Conservation (phyloP, 2,329 filamentous ascomycete genomes). For the Colletotrichum sp. region DNA sequence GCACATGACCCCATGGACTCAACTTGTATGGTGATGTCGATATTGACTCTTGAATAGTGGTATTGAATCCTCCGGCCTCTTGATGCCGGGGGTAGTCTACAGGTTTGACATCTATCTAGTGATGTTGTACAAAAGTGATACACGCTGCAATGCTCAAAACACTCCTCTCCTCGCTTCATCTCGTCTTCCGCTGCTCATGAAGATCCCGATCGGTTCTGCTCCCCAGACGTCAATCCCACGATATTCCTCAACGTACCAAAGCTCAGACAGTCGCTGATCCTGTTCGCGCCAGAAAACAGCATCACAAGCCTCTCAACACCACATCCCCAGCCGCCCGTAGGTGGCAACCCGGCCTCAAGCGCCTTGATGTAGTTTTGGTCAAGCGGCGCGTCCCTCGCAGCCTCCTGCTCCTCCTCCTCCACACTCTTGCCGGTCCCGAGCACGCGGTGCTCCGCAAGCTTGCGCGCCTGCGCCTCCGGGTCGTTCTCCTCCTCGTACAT, state of each 20-base stretch:
- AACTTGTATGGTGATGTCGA: not conserved
- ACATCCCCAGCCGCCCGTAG: conserved; percentile 96
- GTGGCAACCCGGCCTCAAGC: conserved; percentile 88
- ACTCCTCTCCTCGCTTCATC: not conserved
- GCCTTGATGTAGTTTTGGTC: conserved; percentile 87
- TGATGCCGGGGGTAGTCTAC: not conserved
- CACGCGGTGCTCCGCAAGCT: conserved; percentile 68
- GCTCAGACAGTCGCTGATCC: conserved; percentile 84
- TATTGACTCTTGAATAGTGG: not conserved
- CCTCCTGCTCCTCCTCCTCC: conserved; percentile 31
- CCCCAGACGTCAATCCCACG: conserved; percentile 51
- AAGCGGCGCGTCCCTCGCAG: conserved; percentile 48
- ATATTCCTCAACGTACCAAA: conserved; percentile 85
- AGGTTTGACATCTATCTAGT: not conserved
- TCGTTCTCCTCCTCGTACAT: conserved; percentile 99
- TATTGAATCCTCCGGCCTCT: not conserved
- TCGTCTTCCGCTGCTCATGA: not conserved
- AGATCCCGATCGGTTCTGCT: not conserved
- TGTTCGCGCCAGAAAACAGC: conserved; percentile 79
- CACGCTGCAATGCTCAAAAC: not conserved
- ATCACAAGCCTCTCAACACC: conserved; percentile 91
- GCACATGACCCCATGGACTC: not conserved
- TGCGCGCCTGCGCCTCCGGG: conserved; percentile 82
- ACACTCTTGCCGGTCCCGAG: conserved; percentile 35
- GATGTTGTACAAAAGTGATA: not conserved